phyloP scores from a whole-genome alignment of 495 filamentous ascomycete genomes.

The Extremus antarcticus region DNA sequence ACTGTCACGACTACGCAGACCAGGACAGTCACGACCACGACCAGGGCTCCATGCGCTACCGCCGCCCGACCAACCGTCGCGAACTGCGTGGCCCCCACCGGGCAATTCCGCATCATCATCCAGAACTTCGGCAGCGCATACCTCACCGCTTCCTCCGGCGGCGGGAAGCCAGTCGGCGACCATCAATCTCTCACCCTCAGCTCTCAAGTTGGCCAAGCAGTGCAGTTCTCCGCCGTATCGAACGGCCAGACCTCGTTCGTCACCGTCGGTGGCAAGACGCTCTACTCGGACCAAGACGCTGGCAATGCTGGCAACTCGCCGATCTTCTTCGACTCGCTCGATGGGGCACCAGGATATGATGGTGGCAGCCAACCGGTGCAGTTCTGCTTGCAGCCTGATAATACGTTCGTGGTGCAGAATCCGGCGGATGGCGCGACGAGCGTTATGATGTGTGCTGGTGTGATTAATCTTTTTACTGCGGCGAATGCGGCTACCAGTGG shows the following conservation, averaged over 20 bases:
- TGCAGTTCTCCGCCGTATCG: neutral
- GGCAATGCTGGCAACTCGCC: neutral
- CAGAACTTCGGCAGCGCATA: neutral
- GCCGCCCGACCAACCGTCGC: neutral
- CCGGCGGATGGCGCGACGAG: neutral
- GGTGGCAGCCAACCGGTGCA: neutral
- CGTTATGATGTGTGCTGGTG: conserved; percentile 2
- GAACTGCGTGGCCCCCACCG: neutral
- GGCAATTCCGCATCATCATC: neutral
- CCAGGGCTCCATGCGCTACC: neutral
- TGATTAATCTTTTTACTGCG: neutral
- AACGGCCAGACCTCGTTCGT: conserved; percentile 4
- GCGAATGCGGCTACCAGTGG: conserved; percentile 6
- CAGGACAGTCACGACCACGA: neutral
- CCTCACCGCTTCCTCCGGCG: conserved; percentile 1
- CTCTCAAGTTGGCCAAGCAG: neutral
- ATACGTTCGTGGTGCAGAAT: conserved; percentile 6
- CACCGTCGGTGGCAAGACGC: neutral
- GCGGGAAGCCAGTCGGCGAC: neutral
- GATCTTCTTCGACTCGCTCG: conserved; percentile 4
- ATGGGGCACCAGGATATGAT: neutral
- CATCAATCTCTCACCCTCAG: conserved; percentile 2
- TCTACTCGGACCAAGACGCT: conserved; percentile 5
- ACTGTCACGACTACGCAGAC: conserved; percentile 1
- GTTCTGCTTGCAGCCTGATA: conserved; percentile 8